Evolutionary conservation across 1,139 yeast species (phyloP).

Genomic region (Blastobotrys persicus): DNA sequence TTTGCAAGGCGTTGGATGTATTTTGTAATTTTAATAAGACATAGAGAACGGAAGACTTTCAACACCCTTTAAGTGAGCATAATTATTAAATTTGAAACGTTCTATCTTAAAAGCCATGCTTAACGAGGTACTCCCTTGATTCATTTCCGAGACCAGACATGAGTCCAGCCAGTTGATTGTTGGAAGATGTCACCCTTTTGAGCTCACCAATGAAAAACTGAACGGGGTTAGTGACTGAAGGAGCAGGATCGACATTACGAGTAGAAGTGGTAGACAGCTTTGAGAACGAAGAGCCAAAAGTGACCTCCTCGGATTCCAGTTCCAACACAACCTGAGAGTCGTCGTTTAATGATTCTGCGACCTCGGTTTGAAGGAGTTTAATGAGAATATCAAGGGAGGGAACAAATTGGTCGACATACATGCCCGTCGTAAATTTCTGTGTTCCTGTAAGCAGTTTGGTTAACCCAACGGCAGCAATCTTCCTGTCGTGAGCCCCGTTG

Average conservation of each 20-base stretch:
- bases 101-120: conserved; percentile 32
- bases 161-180: conserved; percentile 26
- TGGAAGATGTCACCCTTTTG: conserved; percentile 33
- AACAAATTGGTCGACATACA: conserved; percentile 45
- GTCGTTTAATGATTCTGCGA: conserved; percentile 31
- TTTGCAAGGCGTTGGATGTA: no score
- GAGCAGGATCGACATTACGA: conserved; percentile 67
- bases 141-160: conserved; percentile 41
- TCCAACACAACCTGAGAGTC: conserved; percentile 28
- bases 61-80: not conserved
- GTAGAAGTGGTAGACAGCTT: conserved; percentile 61
- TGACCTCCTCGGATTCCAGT: conserved; percentile 57
- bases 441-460: conserved; percentile 54
- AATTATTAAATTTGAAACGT: not conserved
- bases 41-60: no score
- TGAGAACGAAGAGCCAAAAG: conserved; percentile 85
- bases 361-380: conserved; percentile 42
- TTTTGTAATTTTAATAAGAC: no score
- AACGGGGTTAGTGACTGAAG: conserved; percentile 44
- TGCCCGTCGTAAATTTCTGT: conserved; percentile 38
- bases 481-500: conserved; percentile 69
- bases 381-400: conserved; percentile 55
- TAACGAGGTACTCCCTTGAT: conserved; percentile 35
- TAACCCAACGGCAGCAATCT: conserved; percentile 71
- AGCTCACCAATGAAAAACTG: conserved; percentile 40